Evolutionary conservation across 345 rosid genomes (phyloP), one percentile per base, ranked within the genome.

Genomic region (Corchorus olitorius): DNA sequence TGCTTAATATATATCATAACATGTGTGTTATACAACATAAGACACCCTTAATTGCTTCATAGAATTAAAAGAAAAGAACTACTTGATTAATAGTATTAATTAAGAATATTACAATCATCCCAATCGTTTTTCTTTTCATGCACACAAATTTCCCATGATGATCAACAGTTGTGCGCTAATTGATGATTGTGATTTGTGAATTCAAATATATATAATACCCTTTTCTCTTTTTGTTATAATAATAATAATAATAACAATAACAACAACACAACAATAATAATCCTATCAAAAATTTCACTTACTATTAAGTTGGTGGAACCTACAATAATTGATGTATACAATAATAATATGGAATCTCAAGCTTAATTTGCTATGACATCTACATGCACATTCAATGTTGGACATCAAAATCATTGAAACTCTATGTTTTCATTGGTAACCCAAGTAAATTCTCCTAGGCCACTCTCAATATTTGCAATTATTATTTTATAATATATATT

Each of bases 321-420:
- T 63, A 62, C 45, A 65, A 75, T 50, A 49, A 27, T 59, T 60
- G 68, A 60, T 16, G 27, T 27, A 33, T 2, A 50, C n/a, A 35
- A 12, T 75, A 35, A 12, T 75, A 12, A 37, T 49, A 41, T 48
- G 69, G 75, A 77, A 70, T 77, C 80, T 70, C 62, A 60, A 69
- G 33, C 33, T 76, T 27, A 27, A 27, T 27, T 39, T 68, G 50
- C 37, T 58, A 58, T 16, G 27, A 69, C 58, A 65, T 69, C 62
- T 50, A n/a, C n/a, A 34, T 10, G 75, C 70, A 55, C 66, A 43
- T 74, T 73, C 20, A 63, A 50, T 52, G 65, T 39, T 69, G 37
- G 65, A 75, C 56, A 69, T 41, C 52, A 34, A 52, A 70, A 34
- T 62, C 66, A 62, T 65, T 10, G 37, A 67, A 79, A 48, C 19